These are phyloP conservation scores for Komagataella ulmi DNA, from an alignment of 805 yeast genomes.

Conservation along the genomic window DNA sequence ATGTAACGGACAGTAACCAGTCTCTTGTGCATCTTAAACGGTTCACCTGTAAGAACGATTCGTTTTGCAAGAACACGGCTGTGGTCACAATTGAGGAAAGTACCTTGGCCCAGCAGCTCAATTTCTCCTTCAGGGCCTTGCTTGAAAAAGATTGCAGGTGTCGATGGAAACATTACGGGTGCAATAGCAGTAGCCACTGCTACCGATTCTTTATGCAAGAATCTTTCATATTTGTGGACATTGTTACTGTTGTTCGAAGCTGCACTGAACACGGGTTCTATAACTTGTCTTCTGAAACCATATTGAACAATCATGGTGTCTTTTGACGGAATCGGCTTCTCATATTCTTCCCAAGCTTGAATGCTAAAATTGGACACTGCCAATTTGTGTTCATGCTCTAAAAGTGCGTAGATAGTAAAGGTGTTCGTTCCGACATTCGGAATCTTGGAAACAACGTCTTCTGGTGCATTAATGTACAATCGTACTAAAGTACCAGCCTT, in stretches of 20 bases:
- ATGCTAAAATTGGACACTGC: constrained; percentile 75
- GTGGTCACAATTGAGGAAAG: constrained; percentile 78
- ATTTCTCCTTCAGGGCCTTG: constrained; percentile 32
- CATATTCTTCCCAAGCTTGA: constrained; percentile 83
- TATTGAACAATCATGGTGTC: constrained; percentile 77
- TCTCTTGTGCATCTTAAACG: constrained; percentile 86
- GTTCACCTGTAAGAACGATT: constrained; percentile 83
- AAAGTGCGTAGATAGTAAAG: constrained; percentile 57
- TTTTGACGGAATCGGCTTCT: constrained; percentile 73
- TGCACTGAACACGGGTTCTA: constrained; percentile 75
- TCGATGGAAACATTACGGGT: constrained; percentile 72
- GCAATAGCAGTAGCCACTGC: constrained; percentile 79
- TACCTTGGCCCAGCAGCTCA: constrained; percentile 79
- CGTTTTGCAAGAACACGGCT: constrained; percentile 79
- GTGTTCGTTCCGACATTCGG: constrained; percentile 31
- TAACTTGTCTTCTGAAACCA: constrained; percentile 80
- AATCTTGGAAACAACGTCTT: constrained; percentile 26
- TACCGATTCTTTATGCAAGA: constrained; percentile 62
- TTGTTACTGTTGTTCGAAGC: constrained; percentile 67
- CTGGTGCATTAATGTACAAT: constrained; percentile 47
- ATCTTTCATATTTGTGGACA: constrained; percentile 78
- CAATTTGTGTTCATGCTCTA: constrained; percentile 77
- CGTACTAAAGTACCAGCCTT: constrained; percentile 53
- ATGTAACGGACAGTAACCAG: constrained; percentile 90
- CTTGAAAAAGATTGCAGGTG: constrained; percentile 78